phyloP scores from a whole-genome alignment of 2,329 filamentous ascomycete species.

The Monilinia laxa region DNA sequence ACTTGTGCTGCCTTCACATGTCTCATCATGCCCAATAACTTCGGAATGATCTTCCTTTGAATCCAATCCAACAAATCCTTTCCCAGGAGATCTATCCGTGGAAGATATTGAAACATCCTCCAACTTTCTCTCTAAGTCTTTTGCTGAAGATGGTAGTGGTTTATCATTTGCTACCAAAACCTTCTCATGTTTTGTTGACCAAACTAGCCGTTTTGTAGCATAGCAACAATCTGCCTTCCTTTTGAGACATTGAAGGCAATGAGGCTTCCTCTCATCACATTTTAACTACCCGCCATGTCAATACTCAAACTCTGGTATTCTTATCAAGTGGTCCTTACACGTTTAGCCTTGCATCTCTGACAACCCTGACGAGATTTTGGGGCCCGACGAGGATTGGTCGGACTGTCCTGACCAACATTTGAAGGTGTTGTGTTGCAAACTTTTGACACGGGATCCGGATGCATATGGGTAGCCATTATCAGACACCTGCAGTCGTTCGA shows the following conservation, averaged over 20 bases:
- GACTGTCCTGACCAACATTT: background rate
- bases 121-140: background rate
- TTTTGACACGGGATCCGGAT: background rate
- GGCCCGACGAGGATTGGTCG: conserved; percentile 33
- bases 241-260: conserved; percentile 34
- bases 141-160: conserved; percentile 1
- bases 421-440: background rate
- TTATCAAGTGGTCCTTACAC: conserved; percentile 27
- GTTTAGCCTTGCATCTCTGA: conserved; percentile 37
- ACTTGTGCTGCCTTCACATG: background rate
- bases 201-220: conserved; percentile 33
- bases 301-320: background rate
- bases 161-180: conserved; percentile 23
- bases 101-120: background rate
- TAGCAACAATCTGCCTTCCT: conserved; percentile 36
- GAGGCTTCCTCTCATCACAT: conserved; percentile 38
- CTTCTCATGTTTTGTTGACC: conserved; percentile 40
- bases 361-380: conserved; percentile 37
- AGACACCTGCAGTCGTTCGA: background rate
- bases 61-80: background rate
- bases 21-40: background rate
- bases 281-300: conserved; percentile 33
- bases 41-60: background rate
- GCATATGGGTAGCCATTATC: background rate
- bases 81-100: too few relatives aligned